These are phyloP conservation scores for Sporopachydermia cereana DNA, from an alignment of 1,139 yeast species.

Conservation along the genomic window DNA sequence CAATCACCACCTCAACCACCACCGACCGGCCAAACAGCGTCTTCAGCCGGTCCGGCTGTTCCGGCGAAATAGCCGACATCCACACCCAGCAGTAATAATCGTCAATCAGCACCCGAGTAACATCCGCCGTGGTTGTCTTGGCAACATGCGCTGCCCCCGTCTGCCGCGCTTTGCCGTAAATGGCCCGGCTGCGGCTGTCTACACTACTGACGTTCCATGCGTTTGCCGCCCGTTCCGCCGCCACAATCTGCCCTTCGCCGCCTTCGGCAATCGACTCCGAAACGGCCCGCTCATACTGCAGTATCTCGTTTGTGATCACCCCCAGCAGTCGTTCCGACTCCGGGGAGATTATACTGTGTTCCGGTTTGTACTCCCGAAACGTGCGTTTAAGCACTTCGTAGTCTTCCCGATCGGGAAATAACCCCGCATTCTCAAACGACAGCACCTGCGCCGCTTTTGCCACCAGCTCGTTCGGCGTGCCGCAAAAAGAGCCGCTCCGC, in stretches of 20 bases:
- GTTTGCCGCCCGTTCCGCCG: constrained; percentile 6
- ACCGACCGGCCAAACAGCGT: constrained; percentile 69
- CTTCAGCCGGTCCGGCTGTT: constrained; percentile 55
- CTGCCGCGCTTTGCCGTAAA: neutral
- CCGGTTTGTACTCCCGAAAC: constrained; percentile 42
- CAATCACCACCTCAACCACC: constrained; percentile 49
- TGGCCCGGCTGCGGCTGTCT: neutral
- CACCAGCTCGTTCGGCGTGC: constrained; percentile 43
- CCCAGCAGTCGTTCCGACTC: constrained; percentile 65
- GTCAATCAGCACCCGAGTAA: constrained; percentile 60
- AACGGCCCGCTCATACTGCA: constrained; percentile 9
- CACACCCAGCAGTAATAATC: constrained; percentile 90
- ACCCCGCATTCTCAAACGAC: constrained; percentile 56
- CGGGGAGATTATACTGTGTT: constrained; percentile 43
- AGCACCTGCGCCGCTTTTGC: constrained; percentile 55
- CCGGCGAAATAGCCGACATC: constrained; percentile 68
- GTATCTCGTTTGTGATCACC: constrained; percentile 35
- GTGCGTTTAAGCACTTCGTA: constrained; percentile 62
- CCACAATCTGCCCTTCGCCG: constrained; percentile 7
- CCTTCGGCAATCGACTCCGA: neutral
- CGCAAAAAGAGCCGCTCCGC: constrained; percentile 49
- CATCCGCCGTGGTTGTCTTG: constrained; percentile 34
- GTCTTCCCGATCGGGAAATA: constrained; percentile 68
- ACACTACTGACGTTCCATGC: constrained; percentile 9
- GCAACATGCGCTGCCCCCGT: neutral